Base-by-base conservation (phyloP, 177 flowering plant genomes). In the Tripterygium wilfordii region DNA sequence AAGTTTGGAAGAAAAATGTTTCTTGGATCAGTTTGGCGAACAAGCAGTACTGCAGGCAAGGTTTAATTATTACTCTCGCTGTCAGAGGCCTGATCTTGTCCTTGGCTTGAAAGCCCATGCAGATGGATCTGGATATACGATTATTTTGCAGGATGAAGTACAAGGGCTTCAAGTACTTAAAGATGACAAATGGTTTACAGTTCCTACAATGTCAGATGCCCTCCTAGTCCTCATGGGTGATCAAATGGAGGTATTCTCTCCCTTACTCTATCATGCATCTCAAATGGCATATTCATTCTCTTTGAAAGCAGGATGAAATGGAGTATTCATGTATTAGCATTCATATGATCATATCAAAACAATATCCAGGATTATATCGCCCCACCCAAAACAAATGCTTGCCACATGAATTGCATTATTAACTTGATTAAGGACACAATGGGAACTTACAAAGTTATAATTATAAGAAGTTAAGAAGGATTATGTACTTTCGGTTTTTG, bases 191-290 rank as follows among this genome's bases (percentile, higher is more conserved):
- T 76, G 77, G 81, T 48, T 40, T 33, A 59, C 48, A 26, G 69
- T 76, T 18, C 73, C 75, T 0, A 51, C 39, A 4, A 47, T 53
- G n/a, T 53, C 72, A 29, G 27, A 56, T 25, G 72, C 77, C 10
- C 42, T 72, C 2, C 45, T 67, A 0, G 45, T 76, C 47, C 27
- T 50, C 29, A 36, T 69, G 36, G 77, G 67, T 15, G 81, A 76
- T 56, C 77, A 76, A 53, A 66, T 71, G 68, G 71, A 68, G 80
- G 77, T 66, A 57, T 9, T 36, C 1, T 15, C 19, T 36, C 3
- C 17, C 39, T 36, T n/a, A n/a, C 19, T 4, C 17, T 1, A 15
- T 15, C 19, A 36, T 4, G n/a, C n/a, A n/a, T n/a, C n/a, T n/a
- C n/a, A n/a, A n/a, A n/a, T 36, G 19, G 4, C 19, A 36, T 3